Base-by-base conservation (phyloP, 139 green algal species). In the Chlorella sp. region DNA sequence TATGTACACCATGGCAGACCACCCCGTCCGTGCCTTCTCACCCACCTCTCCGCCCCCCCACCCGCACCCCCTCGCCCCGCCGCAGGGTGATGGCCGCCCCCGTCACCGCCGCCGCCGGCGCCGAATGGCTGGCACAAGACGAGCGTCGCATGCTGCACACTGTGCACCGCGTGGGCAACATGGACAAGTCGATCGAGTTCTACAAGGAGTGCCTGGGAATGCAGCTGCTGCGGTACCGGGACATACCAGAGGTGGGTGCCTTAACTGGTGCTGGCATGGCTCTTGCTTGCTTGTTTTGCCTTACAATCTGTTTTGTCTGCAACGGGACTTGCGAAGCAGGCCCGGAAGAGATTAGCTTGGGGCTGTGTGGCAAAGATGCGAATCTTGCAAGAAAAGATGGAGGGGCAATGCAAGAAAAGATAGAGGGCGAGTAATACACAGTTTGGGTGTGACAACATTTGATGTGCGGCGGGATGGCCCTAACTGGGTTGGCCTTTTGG, bases 61-160 rank as follows among this genome's bases (percentile, higher is more conserved):
- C 71, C 75, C 19, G 34, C 75, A 81, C 37, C 71, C 14, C 15
- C 30, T 16, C 18, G 28, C 75, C 75, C n/a, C 1, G n/a, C 75
- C 36, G 76, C 76, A 82, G 36, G 34, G 76, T 82, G 18, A 73
- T 71, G 57, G 81, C 57, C 19, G 66, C 42, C 4, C 48, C 81
- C 30, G 53, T 81, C n/a, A 34, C 16, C n/a, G 75, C 75, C 40
- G 75, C 71, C 15, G 89, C 81, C 28, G 76, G 42, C 57, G 40
- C 60, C 28, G 85, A 92, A 3, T 93, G 91, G 91, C 53, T 71
- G 36, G 78, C 88, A n/a, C 60, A 96, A 87, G 96, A 98, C 90
- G 90, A 95, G 42, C 89, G 96, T 0, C 89, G 95, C 64, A 97
- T 98, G 93, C 95, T 98, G 88, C 96, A 98, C 81, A 95, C 90